Conservation (phyloP, 148 eudicot genomes). For the Fagopyrum homotropicum region DNA sequence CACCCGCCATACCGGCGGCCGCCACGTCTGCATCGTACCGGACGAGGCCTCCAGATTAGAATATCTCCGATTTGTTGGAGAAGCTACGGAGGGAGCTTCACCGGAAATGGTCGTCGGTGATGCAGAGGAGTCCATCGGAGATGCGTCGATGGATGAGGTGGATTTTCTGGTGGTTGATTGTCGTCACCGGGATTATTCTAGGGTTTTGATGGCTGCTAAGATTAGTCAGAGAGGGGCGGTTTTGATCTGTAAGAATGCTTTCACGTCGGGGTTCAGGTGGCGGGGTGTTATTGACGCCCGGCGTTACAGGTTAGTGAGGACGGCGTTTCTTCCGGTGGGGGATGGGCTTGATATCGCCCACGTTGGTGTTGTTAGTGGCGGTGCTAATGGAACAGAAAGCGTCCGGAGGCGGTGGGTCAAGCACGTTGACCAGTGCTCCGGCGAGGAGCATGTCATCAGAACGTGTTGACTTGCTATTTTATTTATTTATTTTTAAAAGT, state of each 20-base stretch:
- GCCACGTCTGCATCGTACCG: slow-evolving; percentile 30
- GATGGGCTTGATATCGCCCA: slow-evolving; percentile 40
- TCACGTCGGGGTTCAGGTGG: slow-evolving; percentile 25
- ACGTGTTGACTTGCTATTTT: not conserved
- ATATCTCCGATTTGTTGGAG: slow-evolving; percentile 8
- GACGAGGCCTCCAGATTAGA: slow-evolving; percentile 11
- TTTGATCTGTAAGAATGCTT: slow-evolving; percentile 23
- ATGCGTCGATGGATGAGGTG: slow-evolving; percentile 19
- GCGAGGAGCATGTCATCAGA: slow-evolving; percentile 34
- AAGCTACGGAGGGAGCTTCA: not conserved
- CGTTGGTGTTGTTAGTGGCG: not conserved
- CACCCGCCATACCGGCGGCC: slow-evolving; percentile 23
- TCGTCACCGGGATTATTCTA: slow-evolving; percentile 17
- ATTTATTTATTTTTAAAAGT: too few relatives aligned
- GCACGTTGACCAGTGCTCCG: slow-evolving; percentile 30
- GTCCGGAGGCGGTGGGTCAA: slow-evolving; percentile 25
- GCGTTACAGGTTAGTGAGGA: slow-evolving; percentile 21
- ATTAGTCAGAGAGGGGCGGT: slow-evolving; percentile 37
- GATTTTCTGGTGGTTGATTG: slow-evolving; percentile 45
- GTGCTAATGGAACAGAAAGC: not conserved
- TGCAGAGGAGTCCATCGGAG: slow-evolving; percentile 15
- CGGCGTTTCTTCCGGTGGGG: slow-evolving; percentile 29
- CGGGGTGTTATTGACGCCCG: slow-evolving; percentile 15
- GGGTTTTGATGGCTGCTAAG: slow-evolving; percentile 22
- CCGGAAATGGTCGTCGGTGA: slow-evolving; percentile 33